Conservation (phyloP, 2,329 filamentous ascomycete genomes). For the Chaetomiaceae sp. region DNA sequence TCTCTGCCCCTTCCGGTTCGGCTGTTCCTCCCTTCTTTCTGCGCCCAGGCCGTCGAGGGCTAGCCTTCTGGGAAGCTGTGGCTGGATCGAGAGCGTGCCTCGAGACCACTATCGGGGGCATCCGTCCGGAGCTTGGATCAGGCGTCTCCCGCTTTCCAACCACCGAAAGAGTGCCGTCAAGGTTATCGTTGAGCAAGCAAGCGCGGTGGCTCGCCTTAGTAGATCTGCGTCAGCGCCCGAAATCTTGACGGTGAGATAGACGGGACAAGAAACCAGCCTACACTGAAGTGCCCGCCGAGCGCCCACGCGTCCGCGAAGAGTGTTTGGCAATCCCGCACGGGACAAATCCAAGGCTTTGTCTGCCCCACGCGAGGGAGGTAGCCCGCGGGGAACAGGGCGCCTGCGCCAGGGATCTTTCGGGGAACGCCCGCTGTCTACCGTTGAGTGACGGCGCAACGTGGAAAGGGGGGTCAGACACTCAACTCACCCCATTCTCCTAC, state of each 20-base stretch:
- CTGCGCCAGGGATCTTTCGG: conserved; percentile 10
- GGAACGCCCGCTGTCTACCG: not conserved
- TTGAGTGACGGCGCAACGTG: not conserved
- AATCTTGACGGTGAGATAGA: not conserved
- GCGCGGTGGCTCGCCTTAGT: conserved; percentile 15
- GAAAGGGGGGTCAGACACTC: not conserved
- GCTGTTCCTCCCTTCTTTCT: not conserved
- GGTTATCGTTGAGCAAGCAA: conserved; percentile 20
- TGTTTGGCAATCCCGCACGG: conserved; percentile 15
- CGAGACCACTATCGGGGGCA: conserved; percentile 18
- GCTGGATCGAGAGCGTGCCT: conserved; percentile 5
- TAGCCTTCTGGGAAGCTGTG: conserved; percentile 11
- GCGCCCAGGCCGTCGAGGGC: conserved; percentile 8
- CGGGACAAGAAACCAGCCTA: not conserved
- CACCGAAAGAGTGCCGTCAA: conserved; percentile 13
- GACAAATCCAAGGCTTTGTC: conserved; percentile 20
- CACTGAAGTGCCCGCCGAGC: conserved; percentile 21
- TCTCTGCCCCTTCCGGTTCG: too few species aligned
- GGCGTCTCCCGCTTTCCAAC: conserved; percentile 12
- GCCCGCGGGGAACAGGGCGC: conserved; percentile 18
- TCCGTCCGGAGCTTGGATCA: conserved; percentile 9
- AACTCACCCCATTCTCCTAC: conserved; percentile 13
- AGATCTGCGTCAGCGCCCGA: not conserved
- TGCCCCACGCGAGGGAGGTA: conserved; percentile 9
- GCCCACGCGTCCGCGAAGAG: conserved; percentile 14